Percentiles rank a stretch among this genome's conserved stretches.
phyloP scores from a whole-genome alignment of 768 basidiomycete species.

The Porphyrellus cyaneotinctus region DNA sequence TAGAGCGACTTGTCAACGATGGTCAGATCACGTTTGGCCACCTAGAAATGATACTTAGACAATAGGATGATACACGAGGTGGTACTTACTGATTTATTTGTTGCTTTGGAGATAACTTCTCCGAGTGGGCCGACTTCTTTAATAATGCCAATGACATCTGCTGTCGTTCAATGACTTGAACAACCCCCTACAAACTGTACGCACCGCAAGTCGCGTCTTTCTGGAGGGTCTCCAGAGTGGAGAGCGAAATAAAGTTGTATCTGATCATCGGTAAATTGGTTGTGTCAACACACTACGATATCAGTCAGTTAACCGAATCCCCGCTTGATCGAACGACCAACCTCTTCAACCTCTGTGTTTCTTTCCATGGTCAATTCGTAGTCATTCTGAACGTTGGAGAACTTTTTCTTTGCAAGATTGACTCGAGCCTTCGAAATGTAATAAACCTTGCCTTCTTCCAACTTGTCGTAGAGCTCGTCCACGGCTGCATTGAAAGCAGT shows the following conservation, averaged over 20 bases:
- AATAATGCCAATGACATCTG: conserved; percentile 86
- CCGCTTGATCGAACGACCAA: conserved; percentile 29
- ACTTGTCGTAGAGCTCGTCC: conserved; percentile 75
- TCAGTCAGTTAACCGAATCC: conserved; percentile 4
- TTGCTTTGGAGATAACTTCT: conserved; percentile 73
- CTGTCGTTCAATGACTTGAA: not conserved
- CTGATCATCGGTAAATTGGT: conserved; percentile 74
- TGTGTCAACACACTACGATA: conserved; percentile 72
- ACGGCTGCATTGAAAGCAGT: conserved; percentile 88
- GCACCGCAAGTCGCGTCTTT: conserved; percentile 85
- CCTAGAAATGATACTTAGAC: conserved; percentile 38
- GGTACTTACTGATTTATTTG: conserved; percentile 49
- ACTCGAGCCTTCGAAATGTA: conserved; percentile 87
- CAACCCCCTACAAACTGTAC: conserved; percentile 19
- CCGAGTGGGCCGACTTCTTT: conserved; percentile 68
- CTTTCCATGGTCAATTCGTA: conserved; percentile 89
- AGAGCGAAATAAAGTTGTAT: conserved; percentile 75
- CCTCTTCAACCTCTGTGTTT: conserved; percentile 82
- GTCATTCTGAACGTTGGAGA: conserved; percentile 83
- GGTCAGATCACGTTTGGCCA: conserved; percentile 84
- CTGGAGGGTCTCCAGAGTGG: conserved; percentile 52
- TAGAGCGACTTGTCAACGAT: conserved; percentile 81
- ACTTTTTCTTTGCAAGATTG: conserved; percentile 96
- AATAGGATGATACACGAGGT: not conserved
- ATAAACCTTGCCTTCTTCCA: conserved; percentile 92